phyloP scores from a whole-genome alignment of 2,329 filamentous ascomycete genomes.

The Daldinia sp. region DNA sequence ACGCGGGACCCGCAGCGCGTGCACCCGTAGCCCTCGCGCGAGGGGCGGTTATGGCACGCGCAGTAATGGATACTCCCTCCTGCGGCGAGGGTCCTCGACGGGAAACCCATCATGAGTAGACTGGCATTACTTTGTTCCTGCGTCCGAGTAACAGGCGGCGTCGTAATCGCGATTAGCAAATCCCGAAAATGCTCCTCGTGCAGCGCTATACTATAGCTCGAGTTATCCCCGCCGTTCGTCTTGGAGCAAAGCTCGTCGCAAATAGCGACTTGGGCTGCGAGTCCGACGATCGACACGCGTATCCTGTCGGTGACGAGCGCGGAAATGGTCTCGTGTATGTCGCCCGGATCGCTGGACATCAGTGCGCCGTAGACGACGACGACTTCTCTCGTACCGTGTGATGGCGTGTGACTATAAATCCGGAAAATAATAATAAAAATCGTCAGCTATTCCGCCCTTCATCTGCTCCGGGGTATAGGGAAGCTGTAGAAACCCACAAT shows the following conservation, averaged over 20 bases:
- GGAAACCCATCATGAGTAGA: slow-evolving; percentile 98
- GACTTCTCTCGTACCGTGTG: slow-evolving; percentile 91
- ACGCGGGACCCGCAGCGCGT: slow-evolving; percentile 89
- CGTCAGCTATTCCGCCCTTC: slow-evolving; percentile 14
- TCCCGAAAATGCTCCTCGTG: slow-evolving; percentile 90
- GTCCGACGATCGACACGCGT: slow-evolving; percentile 85
- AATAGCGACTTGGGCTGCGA: slow-evolving; percentile 91
- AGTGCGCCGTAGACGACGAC: slow-evolving; percentile 92
- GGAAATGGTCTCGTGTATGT: slow-evolving; percentile 90
- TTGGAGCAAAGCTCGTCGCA: slow-evolving; percentile 87
- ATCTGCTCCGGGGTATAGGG: slow-evolving; percentile 2
- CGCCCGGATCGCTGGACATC: slow-evolving; percentile 88
- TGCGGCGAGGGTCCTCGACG: slow-evolving; percentile 80
- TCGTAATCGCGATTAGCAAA: slow-evolving; percentile 87
- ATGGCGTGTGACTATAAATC: slow-evolving; percentile 79
- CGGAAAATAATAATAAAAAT: slow-evolving; percentile 8
- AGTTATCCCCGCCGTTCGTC: slow-evolving; percentile 82
- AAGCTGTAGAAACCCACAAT: slow-evolving; percentile 63
- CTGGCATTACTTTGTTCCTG: slow-evolving; percentile 65
- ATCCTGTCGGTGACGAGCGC: slow-evolving; percentile 83
- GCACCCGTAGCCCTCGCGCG: slow-evolving; percentile 87
- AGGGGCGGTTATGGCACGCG: slow-evolving; percentile 87
- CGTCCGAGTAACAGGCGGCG: slow-evolving; percentile 82
- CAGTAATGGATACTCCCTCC: slow-evolving; percentile 75
- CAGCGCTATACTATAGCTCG: slow-evolving; percentile 82